phyloP scores from a whole-genome alignment of 2,329 filamentous ascomycete genomes.

The Drechslerella stenobrocha region DNA sequence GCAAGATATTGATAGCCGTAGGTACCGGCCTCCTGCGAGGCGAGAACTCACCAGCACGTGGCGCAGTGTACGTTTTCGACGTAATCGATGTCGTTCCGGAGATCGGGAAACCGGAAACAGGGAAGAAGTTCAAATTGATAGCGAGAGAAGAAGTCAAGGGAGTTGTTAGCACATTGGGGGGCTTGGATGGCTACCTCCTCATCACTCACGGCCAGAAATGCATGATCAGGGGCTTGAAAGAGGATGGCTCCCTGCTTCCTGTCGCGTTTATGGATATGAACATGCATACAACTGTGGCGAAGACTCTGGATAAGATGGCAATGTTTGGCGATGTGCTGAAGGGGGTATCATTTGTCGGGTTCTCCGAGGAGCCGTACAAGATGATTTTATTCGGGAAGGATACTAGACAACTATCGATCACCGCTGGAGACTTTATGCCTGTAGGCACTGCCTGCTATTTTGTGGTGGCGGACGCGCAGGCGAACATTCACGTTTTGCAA shows the following conservation, averaged over 20 bases:
- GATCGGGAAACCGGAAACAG: conserved; percentile 80
- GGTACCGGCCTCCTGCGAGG: conserved; percentile 85
- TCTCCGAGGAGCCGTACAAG: conserved; percentile 94
- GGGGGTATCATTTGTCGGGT: conserved; percentile 93
- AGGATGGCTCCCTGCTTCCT: conserved; percentile 86
- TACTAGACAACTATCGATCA: conserved; percentile 72
- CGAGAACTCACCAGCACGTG: conserved; percentile 84
- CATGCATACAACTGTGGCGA: conserved; percentile 84
- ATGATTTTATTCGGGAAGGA: conserved; percentile 92
- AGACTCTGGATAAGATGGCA: conserved; percentile 79
- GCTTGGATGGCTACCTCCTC: conserved; percentile 82
- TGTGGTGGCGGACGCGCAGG: conserved; percentile 78
- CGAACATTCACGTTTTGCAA: conserved; percentile 83
- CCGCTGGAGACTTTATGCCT: conserved; percentile 84
- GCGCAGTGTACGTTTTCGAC: conserved; percentile 86
- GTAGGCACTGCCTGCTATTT: conserved; percentile 81
- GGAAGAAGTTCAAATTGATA: conserved; percentile 79
- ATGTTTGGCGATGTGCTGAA: conserved; percentile 91
- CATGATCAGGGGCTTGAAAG: conserved; percentile 93
- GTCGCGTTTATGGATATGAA: conserved; percentile 98
- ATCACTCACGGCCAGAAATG: conserved; percentile 95
- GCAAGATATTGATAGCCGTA: conserved; percentile 77
- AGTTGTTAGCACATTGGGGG: conserved; percentile 83
- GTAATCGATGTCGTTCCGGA: conserved; percentile 89
- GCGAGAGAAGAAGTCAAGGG: conserved; percentile 90